Base-by-base conservation (phyloP, 2,329 filamentous ascomycete genomes). In the Colletotrichum sp. region DNA sequence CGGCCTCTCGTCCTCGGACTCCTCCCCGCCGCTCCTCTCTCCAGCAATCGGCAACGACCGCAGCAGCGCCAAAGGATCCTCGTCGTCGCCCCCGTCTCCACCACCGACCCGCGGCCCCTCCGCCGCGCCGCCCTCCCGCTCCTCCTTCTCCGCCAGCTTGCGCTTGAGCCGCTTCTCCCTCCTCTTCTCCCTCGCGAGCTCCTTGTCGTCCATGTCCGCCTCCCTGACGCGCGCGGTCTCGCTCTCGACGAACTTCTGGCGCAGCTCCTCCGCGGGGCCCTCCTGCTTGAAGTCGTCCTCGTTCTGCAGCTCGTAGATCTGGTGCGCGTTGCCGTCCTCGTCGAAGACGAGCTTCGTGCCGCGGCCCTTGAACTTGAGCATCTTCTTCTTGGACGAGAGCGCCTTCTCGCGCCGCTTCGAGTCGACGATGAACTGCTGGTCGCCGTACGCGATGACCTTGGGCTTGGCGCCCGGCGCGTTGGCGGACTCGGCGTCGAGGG, bases 401-500 rank as follows among this genome's bases (percentile, higher is more conserved):
- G 98, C 91, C 87, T 98, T 99, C 86, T 98, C 96, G 79, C 96
- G 93, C 28, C 97, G 95, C 85, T 99, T 98, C 15, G 96, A 98
- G 87, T 99, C 97, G 77, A 99, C 92, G 24, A 98, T 87, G 60
- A 98, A 89, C 3, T 95, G 92, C 32, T 94, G 92, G 65, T 94
- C 92, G 77, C 93, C 93, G 15, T 94, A 89, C 52, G 91, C 86
- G 65, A 98, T 89, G 4, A 93, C 89, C 85, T 93, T 94, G 67
- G 87, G 86, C 62, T 84, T 82, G 28, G 65, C n/a, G 8, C 60
- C 75, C 4, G 86, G 84, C 6, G 84, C 86, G 49, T 85, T 84
- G 6, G 84, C 86, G 12, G 88, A 85, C 3, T 88, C 89, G 3
- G 88, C 88, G 36, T 90, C 89, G 34, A 92, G 87, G 30, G 94